Conservation (phyloP, 306 rosid species). For the Oxytropis ochrocephala region DNA sequence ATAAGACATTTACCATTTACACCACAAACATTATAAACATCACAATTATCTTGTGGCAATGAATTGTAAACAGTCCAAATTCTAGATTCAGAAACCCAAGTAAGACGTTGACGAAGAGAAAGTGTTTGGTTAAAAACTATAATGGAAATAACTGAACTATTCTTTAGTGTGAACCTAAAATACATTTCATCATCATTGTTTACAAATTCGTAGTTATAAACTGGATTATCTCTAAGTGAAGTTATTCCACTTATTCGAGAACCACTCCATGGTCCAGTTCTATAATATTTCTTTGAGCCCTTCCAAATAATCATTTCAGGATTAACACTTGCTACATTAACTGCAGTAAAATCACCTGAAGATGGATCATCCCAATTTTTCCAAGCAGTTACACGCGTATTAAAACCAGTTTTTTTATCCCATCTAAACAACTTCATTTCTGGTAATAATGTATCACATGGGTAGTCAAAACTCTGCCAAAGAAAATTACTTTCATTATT, state of each 20-base stretch:
- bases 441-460: slow-evolving; percentile 34
- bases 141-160: slow-evolving; percentile 3
- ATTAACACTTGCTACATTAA: neutral
- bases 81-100: neutral
- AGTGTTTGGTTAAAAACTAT: slow-evolving; percentile 11
- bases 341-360: slow-evolving; percentile 16
- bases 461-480: slow-evolving; percentile 58
- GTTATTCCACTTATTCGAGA: neutral
- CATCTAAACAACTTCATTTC: slow-evolving; percentile 39
- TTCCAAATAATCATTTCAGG: neutral
- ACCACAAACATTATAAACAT: slow-evolving; percentile 16
- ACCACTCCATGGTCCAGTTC: slow-evolving; percentile 17
- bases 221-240: neutral
- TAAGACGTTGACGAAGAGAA: neutral
- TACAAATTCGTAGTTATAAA: neutral
- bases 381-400: slow-evolving; percentile 29
- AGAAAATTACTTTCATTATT: neutral
- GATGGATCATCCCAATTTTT: slow-evolving; percentile 35
- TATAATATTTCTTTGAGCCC: neutral
- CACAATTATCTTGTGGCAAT: slow-evolving; percentile 14
- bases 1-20: slow-evolving; percentile 8
- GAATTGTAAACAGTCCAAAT: slow-evolving; percentile 5
- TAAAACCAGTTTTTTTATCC: slow-evolving; percentile 22
- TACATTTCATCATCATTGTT: neutral
- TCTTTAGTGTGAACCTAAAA: neutral